Conservation (phyloP, 768 basidiomycete species). For the Pisolithus orientalis region DNA sequence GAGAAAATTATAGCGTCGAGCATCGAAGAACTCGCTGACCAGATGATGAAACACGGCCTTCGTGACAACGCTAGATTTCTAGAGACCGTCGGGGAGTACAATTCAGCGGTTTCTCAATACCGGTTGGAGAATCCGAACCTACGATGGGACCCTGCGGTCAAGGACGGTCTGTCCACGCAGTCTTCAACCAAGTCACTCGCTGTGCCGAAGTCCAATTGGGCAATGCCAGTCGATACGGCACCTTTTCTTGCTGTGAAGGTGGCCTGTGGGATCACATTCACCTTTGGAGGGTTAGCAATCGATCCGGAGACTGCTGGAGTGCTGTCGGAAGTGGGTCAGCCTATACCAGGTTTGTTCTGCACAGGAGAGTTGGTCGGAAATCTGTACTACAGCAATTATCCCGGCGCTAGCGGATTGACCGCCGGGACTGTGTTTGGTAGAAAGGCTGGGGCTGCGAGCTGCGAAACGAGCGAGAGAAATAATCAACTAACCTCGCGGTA, state of each 20-base stretch:
- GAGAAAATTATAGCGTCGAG: conserved; percentile 44
- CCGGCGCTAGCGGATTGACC: conserved; percentile 62
- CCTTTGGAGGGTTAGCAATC: conserved; percentile 62
- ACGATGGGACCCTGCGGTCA: conserved; percentile 58
- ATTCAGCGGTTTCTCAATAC: conserved; percentile 38
- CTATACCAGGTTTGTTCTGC: conserved; percentile 54
- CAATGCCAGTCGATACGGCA: conserved; percentile 42
- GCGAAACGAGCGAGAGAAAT: conserved; percentile 20
- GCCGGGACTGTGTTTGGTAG: conserved; percentile 62
- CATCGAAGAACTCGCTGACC: conserved; percentile 45
- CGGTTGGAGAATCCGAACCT: conserved; percentile 26
- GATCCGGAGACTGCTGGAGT: conserved; percentile 50
- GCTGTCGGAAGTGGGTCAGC: conserved; percentile 28
- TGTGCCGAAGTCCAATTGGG: conserved; percentile 66
- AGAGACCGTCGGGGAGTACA: conserved; percentile 44
- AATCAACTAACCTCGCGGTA: too few species aligned
- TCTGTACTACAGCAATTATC: conserved; percentile 61
- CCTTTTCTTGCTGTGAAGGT: conserved; percentile 66
- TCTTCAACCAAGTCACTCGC: conserved; percentile 29
- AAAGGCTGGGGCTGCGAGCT: conserved; percentile 45
- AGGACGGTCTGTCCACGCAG: conserved; percentile 55
- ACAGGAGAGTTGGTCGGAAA: conserved; percentile 67
- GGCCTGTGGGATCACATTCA: conserved; percentile 66
- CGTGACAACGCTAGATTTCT: conserved; percentile 36
- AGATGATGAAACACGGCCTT: conserved; percentile 41